These are phyloP conservation scores for Chalciporus sphaerocephalus DNA, from an alignment of 768 basidiomycete species.

Conservation along the genomic window DNA sequence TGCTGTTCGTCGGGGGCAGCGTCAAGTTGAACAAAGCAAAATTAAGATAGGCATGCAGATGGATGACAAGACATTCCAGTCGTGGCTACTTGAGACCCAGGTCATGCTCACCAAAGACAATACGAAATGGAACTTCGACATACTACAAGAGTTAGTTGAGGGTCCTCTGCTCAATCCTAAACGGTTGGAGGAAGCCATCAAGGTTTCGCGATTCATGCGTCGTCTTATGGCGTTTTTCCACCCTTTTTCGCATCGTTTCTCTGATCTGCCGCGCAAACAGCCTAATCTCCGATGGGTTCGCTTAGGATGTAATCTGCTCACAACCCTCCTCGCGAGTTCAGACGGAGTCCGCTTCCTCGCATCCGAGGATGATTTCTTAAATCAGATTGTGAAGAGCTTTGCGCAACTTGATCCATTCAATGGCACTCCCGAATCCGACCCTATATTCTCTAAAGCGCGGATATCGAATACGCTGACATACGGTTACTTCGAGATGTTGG, in stretches of 20 bases:
- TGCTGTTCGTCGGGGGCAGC: constrained; percentile 78
- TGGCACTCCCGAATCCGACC: constrained; percentile 66
- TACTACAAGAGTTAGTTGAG: constrained; percentile 82
- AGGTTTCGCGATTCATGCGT: constrained; percentile 83
- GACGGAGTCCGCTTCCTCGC: constrained; percentile 82
- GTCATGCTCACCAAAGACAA: constrained; percentile 86
- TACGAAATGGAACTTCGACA: constrained; percentile 89
- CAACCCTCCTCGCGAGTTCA: constrained; percentile 73
- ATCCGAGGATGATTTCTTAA: constrained; percentile 79
- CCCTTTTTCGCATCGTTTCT: constrained; percentile 84
- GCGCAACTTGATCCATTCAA: constrained; percentile 89
- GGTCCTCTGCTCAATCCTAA: constrained; percentile 90
- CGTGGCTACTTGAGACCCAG: constrained; percentile 79
- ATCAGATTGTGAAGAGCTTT: constrained; percentile 82
- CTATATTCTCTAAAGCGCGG: constrained; percentile 79
- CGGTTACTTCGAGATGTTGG: constrained; percentile 95
- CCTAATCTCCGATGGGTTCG: constrained; percentile 79
- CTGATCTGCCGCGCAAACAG: constrained; percentile 73
- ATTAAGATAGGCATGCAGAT: constrained; percentile 89
- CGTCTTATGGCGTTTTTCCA: constrained; percentile 91
- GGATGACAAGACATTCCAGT: constrained; percentile 91
- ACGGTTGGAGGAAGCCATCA: constrained; percentile 91
- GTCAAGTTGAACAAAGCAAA: constrained; percentile 87
- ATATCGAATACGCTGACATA: constrained; percentile 79
- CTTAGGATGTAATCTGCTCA: constrained; percentile 77